A percentile compares a stretch with the other conserved stretches of the same genome.
These are phyloP conservation scores for Vigna trinervia DNA, from an alignment of 306 rosid species.

Conservation along the genomic window DNA sequence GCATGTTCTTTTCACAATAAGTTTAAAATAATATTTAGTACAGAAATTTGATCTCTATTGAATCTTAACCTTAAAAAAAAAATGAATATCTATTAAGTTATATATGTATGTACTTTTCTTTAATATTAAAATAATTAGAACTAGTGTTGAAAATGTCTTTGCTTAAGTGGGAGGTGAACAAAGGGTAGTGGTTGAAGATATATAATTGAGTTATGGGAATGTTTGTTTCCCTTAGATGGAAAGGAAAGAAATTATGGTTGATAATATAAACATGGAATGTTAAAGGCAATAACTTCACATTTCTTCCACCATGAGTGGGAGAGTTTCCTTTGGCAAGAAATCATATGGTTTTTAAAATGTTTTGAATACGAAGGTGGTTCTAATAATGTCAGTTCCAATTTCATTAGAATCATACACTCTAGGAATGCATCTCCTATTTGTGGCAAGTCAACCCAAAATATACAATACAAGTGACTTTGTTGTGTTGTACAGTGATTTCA, in stretches of 20 bases:
- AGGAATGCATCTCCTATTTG: constrained; percentile 1
- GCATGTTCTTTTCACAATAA: too few relatives aligned
- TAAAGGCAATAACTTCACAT: constrained; percentile 36
- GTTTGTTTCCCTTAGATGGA: constrained; percentile 47
- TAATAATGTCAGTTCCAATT: constrained; percentile 40
- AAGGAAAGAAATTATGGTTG: constrained; percentile 48
- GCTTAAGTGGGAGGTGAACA: constrained; percentile 32
- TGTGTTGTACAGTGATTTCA: neutral
- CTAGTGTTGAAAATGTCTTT: neutral
- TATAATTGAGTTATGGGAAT: constrained; percentile 37
- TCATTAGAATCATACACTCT: constrained; percentile 36
- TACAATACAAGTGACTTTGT: neutral
- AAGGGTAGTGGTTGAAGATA: constrained; percentile 15
- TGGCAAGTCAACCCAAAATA: constrained; percentile 44
- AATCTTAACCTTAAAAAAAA: too few relatives aligned
- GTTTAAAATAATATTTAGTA: too few relatives aligned
- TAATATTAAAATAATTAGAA: neutral
- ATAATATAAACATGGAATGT: constrained; percentile 44
- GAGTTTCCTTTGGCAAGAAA: constrained; percentile 36
- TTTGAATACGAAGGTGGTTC: constrained; percentile 36
- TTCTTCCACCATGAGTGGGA: constrained; percentile 43
- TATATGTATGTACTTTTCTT: neutral
- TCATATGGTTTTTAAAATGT: constrained; percentile 44
- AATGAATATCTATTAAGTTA: too few relatives aligned
- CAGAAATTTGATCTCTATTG: too few relatives aligned